A percentile compares a stretch with the other conserved stretches of the same genome.
phyloP scores from a whole-genome alignment of 352 stramenopile genomes.

The Pythium folliculosum region DNA sequence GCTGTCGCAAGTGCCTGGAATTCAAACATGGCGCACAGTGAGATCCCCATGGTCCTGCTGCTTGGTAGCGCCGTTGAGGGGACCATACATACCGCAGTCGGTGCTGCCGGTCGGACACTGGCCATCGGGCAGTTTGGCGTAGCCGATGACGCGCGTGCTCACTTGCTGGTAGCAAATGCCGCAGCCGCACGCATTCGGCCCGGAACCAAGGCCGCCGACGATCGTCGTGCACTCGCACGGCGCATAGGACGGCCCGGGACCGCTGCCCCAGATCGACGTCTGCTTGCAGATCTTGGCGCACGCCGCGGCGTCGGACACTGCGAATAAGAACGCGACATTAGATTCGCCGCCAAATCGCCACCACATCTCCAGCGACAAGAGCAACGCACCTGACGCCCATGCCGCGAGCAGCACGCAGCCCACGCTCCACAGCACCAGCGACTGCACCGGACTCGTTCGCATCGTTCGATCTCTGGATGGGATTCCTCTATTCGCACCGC shows the following conservation, averaged over 20 bases:
- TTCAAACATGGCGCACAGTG: too few relatives aligned
- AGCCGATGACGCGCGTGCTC: constrained; percentile 4
- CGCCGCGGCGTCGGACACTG: constrained; percentile 7
- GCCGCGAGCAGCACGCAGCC: constrained; percentile 1
- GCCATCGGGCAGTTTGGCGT: constrained; percentile 1
- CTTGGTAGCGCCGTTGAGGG: not conserved
- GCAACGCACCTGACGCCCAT: constrained; percentile 9
- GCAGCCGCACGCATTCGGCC: constrained; percentile 15
- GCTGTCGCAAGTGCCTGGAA: constrained; percentile 12
- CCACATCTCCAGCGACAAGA: not conserved
- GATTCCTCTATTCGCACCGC: not conserved
- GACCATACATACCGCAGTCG: constrained; percentile 17
- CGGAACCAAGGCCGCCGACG: constrained; percentile 1
- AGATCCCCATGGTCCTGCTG: not conserved
- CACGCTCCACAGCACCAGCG: not conserved
- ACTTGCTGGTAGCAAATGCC: constrained; percentile 17
- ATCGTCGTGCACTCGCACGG: constrained; percentile 12
- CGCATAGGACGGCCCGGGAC: not conserved
- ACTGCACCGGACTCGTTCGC: not conserved
- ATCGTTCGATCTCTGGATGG: constrained; percentile 2
- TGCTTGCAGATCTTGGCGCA: constrained; percentile 16
- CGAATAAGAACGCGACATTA: not conserved
- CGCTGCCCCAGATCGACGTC: constrained; percentile 9
- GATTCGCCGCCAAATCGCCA: not conserved
- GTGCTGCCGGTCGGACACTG: constrained; percentile 8